Evolutionary conservation across 345 rosid genomes (phyloP).

Genomic region (Noccaea bulbosa): DNA sequence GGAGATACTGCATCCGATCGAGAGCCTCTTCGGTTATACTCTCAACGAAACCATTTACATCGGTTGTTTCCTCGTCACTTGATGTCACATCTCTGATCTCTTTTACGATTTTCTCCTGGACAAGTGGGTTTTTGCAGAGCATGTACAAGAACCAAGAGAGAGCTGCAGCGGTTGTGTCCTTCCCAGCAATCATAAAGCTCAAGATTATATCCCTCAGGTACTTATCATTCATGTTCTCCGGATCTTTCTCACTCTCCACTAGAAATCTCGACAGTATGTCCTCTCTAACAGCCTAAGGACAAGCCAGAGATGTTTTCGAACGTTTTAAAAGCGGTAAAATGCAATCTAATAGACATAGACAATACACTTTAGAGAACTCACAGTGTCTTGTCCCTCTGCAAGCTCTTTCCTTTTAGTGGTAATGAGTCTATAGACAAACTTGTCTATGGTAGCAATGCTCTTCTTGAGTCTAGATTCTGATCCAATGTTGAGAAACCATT

Average conservation of each 20-base stretch:
- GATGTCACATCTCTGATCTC: slow-evolving; percentile 57
- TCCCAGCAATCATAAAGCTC: slow-evolving; percentile 74
- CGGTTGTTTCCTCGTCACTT: slow-evolving; percentile 28
- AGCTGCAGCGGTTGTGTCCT: slow-evolving; percentile 63
- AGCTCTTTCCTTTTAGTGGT: slow-evolving; percentile 52
- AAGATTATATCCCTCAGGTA: slow-evolving; percentile 72
- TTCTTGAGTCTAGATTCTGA: slow-evolving; percentile 57
- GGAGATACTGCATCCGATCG: slow-evolving; percentile 76
- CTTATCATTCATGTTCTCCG: slow-evolving; percentile 60
- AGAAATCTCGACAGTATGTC: slow-evolving; percentile 73
- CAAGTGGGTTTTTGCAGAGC: slow-evolving; percentile 71
- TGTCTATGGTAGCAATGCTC: slow-evolving; percentile 51
- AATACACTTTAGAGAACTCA: slow-evolving; percentile 31
- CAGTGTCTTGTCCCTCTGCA: slow-evolving; percentile 32
- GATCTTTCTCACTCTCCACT: slow-evolving; percentile 61
- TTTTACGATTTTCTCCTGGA: slow-evolving; percentile 65
- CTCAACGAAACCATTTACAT: slow-evolving; percentile 47
- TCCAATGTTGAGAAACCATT: slow-evolving; percentile 60
- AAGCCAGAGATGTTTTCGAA: not conserved
- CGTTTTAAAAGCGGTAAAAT: not conserved
- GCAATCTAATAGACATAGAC: not conserved
- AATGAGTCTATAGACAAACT: slow-evolving; percentile 58
- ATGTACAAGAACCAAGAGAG: slow-evolving; percentile 77
- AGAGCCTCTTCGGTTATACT: slow-evolving; percentile 51
- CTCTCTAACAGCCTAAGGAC: slow-evolving; percentile 55